These are phyloP conservation scores for Lasiosphaeriaceae sp. DNA, from an alignment of 495 filamentous ascomycete genomes.

Conservation along the genomic window DNA sequence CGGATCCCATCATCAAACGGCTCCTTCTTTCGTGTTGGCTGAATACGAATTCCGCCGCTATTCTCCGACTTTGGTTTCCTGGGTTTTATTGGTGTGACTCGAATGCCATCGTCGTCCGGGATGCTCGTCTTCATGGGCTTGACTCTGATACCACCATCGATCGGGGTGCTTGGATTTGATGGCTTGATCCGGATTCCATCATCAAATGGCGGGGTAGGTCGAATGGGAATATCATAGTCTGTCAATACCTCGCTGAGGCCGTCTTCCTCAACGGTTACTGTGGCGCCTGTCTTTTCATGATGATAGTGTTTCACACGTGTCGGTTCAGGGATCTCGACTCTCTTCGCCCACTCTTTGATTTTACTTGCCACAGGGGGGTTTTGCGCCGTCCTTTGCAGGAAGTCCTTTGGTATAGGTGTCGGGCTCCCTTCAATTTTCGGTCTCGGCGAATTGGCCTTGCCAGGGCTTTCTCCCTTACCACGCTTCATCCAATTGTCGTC, in stretches of 20 bases:
- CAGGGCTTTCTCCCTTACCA: slow-evolving; percentile 45
- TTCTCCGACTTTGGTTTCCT: slow-evolving; percentile 1
- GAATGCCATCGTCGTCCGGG: slow-evolving; percentile 35
- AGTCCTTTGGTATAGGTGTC: slow-evolving; percentile 49
- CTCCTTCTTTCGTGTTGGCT: slow-evolving; percentile 26
- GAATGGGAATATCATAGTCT: slow-evolving; percentile 6
- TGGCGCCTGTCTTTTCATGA: slow-evolving; percentile 25
- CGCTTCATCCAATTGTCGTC: slow-evolving; percentile 72
- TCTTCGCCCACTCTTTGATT: slow-evolving; percentile 49
- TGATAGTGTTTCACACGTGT: slow-evolving; percentile 21
- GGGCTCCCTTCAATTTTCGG: slow-evolving; percentile 32
- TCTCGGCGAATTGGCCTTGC: slow-evolving; percentile 28
- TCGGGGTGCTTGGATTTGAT: slow-evolving; percentile 21
- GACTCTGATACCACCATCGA: slow-evolving; percentile 12
- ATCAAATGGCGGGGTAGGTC: slow-evolving; percentile 19
- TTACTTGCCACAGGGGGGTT: slow-evolving; percentile 49
- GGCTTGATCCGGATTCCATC: slow-evolving; percentile 33
- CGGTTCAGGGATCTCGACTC: slow-evolving; percentile 37
- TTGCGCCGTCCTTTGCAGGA: slow-evolving; percentile 40
- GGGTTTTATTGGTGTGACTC: slow-evolving; percentile 25
- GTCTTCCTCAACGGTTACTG: slow-evolving; percentile 29
- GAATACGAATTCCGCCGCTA: slow-evolving; percentile 27
- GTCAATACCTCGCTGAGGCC: slow-evolving; percentile 11
- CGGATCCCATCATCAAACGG: slow-evolving; percentile 27
- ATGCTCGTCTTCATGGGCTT: not conserved